These are phyloP conservation scores for Hyphopichia pseudoburtonii DNA, from an alignment of 1,139 yeast genomes.

Conservation along the genomic window DNA sequence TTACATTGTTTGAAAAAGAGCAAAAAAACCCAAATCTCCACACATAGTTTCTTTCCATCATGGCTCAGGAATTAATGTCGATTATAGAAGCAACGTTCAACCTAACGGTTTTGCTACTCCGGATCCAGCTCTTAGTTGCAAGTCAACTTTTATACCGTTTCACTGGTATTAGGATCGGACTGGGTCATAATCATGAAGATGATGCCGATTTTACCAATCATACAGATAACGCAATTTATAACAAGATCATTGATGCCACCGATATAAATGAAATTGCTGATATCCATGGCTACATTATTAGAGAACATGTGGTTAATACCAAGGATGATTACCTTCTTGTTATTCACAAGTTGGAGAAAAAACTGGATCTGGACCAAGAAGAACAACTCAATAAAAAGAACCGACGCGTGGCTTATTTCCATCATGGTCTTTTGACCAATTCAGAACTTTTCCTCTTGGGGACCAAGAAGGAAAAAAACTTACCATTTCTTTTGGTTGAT, in stretches of 20 bases:
- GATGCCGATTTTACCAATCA: constrained; percentile 1
- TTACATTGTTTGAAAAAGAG: too few relatives aligned
- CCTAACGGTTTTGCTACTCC: neutral
- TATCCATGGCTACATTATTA: constrained; percentile 60
- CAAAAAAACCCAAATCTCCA: too few relatives aligned
- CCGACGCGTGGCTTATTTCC: constrained; percentile 38
- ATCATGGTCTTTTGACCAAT: constrained; percentile 48
- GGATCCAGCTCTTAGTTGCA: neutral
- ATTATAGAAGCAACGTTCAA: neutral
- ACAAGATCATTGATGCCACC: constrained; percentile 27
- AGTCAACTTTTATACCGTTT: neutral
- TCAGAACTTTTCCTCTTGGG: constrained; percentile 47
- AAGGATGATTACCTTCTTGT: constrained; percentile 43
- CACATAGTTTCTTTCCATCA: neutral
- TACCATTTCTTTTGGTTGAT: constrained; percentile 31
- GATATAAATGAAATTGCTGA: constrained; percentile 67
- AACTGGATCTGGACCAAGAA: constrained; percentile 2
- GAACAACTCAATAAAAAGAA: neutral
- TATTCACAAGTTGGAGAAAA: constrained; percentile 32
- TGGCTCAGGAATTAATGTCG: constrained; percentile 1
- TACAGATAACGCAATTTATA: constrained; percentile 1
- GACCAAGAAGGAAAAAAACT: constrained; percentile 26
- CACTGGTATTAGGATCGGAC: neutral
- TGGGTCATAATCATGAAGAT: neutral
- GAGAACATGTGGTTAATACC: constrained; percentile 69